Conservation (phyloP, 2,329 filamentous ascomycete species). For the Xylariaceae sp. region DNA sequence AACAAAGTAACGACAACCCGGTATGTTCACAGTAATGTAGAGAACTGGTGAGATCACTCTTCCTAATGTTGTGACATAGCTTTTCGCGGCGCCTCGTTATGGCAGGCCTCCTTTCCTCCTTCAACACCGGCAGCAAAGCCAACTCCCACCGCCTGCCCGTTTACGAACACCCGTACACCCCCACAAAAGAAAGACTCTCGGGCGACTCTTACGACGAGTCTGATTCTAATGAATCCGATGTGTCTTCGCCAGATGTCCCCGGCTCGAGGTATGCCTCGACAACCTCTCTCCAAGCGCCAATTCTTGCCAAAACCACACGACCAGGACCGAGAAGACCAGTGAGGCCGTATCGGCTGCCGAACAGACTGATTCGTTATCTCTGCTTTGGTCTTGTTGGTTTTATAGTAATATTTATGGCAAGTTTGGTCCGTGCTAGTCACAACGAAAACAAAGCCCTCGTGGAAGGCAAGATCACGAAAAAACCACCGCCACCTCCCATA, state of each 20-base stretch:
- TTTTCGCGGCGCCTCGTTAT: slow-evolving; percentile 14
- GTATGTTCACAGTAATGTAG: neutral
- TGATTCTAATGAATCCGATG: slow-evolving; percentile 36
- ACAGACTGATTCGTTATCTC: slow-evolving; percentile 72
- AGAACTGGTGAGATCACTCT: neutral
- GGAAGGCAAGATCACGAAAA: slow-evolving; percentile 42
- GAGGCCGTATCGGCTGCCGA: slow-evolving; percentile 59
- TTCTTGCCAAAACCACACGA: slow-evolving; percentile 36
- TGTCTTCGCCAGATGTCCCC: slow-evolving; percentile 43
- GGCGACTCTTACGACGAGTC: slow-evolving; percentile 46
- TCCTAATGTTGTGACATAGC: slow-evolving; percentile 2
- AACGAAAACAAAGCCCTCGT: slow-evolving; percentile 62
- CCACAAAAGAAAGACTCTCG: slow-evolving; percentile 49
- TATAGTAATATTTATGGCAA: slow-evolving; percentile 72
- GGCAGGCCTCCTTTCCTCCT: slow-evolving; percentile 49
- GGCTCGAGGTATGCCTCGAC: slow-evolving; percentile 53
- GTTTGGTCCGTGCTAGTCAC: slow-evolving; percentile 69
- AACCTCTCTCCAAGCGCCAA: slow-evolving; percentile 37
- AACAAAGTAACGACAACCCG: slow-evolving; percentile 1
- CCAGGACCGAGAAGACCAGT: slow-evolving; percentile 30
- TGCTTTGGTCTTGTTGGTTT: slow-evolving; percentile 66
- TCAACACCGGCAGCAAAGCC: slow-evolving; percentile 45
- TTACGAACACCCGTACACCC: slow-evolving; percentile 43
- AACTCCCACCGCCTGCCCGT: slow-evolving; percentile 39
- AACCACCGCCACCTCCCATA: slow-evolving; percentile 58